Conservation (phyloP, 805 yeast species). For the Osmozyma mogii region DNA sequence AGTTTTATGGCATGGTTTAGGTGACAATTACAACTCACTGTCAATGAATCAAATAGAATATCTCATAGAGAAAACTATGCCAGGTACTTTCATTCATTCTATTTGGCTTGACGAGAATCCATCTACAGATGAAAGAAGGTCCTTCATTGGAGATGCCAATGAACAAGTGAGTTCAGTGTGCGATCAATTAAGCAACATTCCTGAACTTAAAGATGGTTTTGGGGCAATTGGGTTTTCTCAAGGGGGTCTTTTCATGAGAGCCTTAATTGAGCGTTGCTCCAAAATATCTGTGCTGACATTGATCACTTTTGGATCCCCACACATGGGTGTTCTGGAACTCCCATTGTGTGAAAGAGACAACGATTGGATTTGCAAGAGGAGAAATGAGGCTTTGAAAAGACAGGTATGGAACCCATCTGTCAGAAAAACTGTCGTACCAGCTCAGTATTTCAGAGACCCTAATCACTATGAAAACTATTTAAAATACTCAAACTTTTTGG, state of each 20-base stretch:
- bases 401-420: conserved; percentile 54
- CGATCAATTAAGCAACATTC: conserved; percentile 37
- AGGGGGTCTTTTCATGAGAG: conserved; percentile 75
- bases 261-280: conserved; percentile 53
- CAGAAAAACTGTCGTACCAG: conserved; percentile 55
- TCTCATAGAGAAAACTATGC: conserved; percentile 36
- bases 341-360: conserved; percentile 44
- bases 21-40: conserved; percentile 60
- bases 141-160: conserved; percentile 54
- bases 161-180: conserved; percentile 50
- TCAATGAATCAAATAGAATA: conserved; percentile 44
- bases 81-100: conserved; percentile 46
- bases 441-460: conserved; percentile 70
- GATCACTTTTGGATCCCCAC: conserved; percentile 77
- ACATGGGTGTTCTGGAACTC: conserved; percentile 63
- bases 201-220: conserved; percentile 47
- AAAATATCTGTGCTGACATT: conserved; percentile 35
- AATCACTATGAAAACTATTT: conserved; percentile 45
- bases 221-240: conserved; percentile 77
- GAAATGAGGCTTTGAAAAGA: conserved; percentile 45
- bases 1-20: conserved; percentile 81
- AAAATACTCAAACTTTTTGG: conserved; percentile 50
- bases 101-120: conserved; percentile 44
- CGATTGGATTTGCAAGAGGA: conserved; percentile 53
- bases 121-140: conserved; percentile 42